Evolutionary conservation across 2,329 filamentous ascomycete genomes (phyloP).

Genomic region (Xylaria sp.): DNA sequence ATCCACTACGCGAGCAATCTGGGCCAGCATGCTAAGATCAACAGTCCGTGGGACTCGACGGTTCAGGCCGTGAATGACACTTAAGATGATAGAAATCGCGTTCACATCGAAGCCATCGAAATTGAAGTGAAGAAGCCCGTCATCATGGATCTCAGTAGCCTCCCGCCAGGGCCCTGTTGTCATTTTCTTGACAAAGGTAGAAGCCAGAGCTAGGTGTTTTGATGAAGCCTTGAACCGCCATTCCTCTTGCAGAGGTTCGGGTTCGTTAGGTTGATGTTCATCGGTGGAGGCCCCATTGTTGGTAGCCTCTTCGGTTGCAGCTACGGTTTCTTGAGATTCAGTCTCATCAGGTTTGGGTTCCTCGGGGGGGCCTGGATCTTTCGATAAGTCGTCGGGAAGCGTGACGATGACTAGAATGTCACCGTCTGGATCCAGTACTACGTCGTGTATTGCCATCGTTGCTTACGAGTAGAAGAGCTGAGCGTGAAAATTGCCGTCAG

Average conservation of each 20-base stretch:
- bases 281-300: background rate
- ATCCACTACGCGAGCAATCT: conserved; percentile 24
- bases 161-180: conserved; percentile 25
- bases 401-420: conserved; percentile 31
- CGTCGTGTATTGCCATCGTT: conserved; percentile 17
- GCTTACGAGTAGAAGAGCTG: background rate
- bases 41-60: conserved; percentile 23
- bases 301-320: background rate
- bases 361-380: background rate
- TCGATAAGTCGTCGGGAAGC: background rate
- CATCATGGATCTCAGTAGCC: conserved; percentile 21
- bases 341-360: background rate
- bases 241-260: background rate
- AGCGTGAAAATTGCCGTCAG: background rate
- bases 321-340: background rate
- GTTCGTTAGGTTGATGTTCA: background rate
- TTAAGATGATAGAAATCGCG: conserved; percentile 20
- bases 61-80: conserved; percentile 28
- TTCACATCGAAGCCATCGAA: conserved; percentile 20
- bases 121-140: conserved; percentile 18
- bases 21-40: conserved; percentile 18
- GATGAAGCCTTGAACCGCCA: conserved; percentile 29
- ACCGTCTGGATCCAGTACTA: conserved; percentile 29
- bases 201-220: conserved; percentile 28
- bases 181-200: conserved; percentile 25